These are phyloP conservation scores for Yamadazyma ubonensis DNA, from an alignment of 805 yeast genomes.

Conservation along the genomic window DNA sequence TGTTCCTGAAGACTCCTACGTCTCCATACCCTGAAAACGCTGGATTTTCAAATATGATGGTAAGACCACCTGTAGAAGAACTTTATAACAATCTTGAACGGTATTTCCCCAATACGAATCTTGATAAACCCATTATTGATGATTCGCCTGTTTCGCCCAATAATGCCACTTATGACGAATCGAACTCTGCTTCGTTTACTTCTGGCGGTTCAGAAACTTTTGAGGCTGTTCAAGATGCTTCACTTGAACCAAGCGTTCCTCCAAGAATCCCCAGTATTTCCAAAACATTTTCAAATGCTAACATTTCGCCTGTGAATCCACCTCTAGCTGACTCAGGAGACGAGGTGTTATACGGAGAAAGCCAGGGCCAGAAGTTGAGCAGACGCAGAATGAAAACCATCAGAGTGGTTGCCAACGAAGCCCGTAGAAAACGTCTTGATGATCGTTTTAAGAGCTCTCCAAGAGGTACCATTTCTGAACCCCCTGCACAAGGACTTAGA, in stretches of 20 bases:
- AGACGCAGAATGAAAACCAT: slow-evolving; percentile 82
- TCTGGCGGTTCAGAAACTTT: slow-evolving; percentile 4
- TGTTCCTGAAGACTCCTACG: not conserved
- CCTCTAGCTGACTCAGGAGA: slow-evolving; percentile 27
- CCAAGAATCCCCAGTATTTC: slow-evolving; percentile 36
- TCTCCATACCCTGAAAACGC: no score
- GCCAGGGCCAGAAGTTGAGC: slow-evolving; percentile 37
- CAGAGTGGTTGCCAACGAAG: slow-evolving; percentile 91
- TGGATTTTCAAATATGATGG: slow-evolving; percentile 56
- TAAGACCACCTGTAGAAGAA: slow-evolving; percentile 94
- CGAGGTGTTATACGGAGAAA: slow-evolving; percentile 36
- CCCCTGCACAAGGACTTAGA: slow-evolving; percentile 39
- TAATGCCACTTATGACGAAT: slow-evolving; percentile 1
- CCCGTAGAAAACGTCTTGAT: slow-evolving; percentile 43
- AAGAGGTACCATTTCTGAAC: not conserved
- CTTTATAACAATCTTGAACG: slow-evolving; percentile 87
- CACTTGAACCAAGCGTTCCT: not conserved
- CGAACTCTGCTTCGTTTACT: slow-evolving; percentile 1
- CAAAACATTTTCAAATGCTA: slow-evolving; percentile 44
- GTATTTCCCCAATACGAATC: slow-evolving; percentile 88
- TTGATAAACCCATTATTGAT: slow-evolving; percentile 85
- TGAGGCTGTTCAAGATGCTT: not conserved
- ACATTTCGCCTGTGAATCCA: slow-evolving; percentile 32
- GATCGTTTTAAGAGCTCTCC: slow-evolving; percentile 13
- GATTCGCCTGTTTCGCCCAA: slow-evolving; percentile 61